Evolutionary conservation across 2,329 filamentous ascomycete genomes (phyloP), one percentile per base, ranked within the genome.

Genomic region (Pleoardoris graminearum): DNA sequence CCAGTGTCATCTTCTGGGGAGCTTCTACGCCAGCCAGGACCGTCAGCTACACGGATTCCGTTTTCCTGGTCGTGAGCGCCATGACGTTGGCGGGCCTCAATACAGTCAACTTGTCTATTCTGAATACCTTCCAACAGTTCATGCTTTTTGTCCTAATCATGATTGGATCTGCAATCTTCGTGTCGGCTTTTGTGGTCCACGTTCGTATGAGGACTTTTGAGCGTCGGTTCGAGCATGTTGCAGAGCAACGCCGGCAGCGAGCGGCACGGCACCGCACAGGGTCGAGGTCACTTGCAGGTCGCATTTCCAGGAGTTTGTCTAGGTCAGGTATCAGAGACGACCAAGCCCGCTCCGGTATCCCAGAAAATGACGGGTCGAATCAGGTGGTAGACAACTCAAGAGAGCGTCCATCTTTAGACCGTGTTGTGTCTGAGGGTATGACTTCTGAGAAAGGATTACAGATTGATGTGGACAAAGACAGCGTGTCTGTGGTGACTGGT

Each of bases 11-110:
- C 46, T 85, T 89, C 63, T 89, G 81, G 79, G 79, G 76, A 7
- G 76, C 80, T 0, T 83, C 82, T 0, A 77, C 76, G 1, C 81
- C 83, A 0, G 65, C 71, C 16, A 68, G 73, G 47, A 81, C 76
- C 56, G 76, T 89, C 44, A 71, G 74, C 39, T 90, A 85, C 69
- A 79, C 79, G 32, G 86, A 90, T 65, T 79, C 82, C n/a, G 69
- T 90, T 14, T 90, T 89, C 66, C 71, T 89, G 46, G 81, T 82
- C 45, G 78, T 85, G 35, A 87, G 83, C 50, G 85, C 86, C 37
- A 85, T 89, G 75, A 88, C 85, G 6, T 78, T 84, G 48, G 82
- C 86, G 54, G 87, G 87, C 0, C 75, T 90, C 51, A 89, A 88
- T 61, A 87, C 86, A 1, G 80, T 85, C 59, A 84, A 87, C 63